Percentiles rank a stretch among this genome's conserved stretches.
Conservation (phyloP, 78 protist genomes). For the Pigoraptor vietnamica region DNA sequence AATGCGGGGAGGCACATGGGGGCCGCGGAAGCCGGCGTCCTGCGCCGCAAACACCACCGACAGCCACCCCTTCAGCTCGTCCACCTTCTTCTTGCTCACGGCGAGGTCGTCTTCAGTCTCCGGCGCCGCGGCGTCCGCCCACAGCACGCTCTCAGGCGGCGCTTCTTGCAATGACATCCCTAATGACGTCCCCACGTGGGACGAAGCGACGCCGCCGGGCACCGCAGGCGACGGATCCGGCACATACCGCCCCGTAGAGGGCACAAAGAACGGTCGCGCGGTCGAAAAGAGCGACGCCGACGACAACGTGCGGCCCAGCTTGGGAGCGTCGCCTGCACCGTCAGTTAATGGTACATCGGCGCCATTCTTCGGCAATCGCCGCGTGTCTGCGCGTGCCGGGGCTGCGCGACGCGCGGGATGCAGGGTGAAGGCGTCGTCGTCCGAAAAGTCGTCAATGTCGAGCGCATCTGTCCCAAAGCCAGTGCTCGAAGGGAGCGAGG, state of each 20-base stretch:
- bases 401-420: too few species aligned
- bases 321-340: neutral
- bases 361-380: too few species aligned
- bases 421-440: neutral
- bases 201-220: too few species aligned
- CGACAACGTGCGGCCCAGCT: neutral
- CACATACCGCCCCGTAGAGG: neutral
- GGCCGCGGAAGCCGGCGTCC: neutral
- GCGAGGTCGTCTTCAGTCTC: neutral
- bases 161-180: too few species aligned
- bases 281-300: neutral
- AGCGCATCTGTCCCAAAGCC: neutral
- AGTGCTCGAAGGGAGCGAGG: neutral
- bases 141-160: neutral
- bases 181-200: too few species aligned
- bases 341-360: too few species aligned
- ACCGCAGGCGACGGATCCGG: neutral
- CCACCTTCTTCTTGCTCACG: neutral
- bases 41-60: neutral
- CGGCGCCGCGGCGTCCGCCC: neutral
- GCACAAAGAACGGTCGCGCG: neutral
- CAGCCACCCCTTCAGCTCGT: neutral
- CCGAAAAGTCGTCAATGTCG: neutral
- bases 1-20: neutral
- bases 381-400: too few species aligned